Evolutionary conservation across 2,329 filamentous ascomycete species (phyloP), one percentile per base, ranked within the genome.

Genomic region (Arachnomyces sp.): DNA sequence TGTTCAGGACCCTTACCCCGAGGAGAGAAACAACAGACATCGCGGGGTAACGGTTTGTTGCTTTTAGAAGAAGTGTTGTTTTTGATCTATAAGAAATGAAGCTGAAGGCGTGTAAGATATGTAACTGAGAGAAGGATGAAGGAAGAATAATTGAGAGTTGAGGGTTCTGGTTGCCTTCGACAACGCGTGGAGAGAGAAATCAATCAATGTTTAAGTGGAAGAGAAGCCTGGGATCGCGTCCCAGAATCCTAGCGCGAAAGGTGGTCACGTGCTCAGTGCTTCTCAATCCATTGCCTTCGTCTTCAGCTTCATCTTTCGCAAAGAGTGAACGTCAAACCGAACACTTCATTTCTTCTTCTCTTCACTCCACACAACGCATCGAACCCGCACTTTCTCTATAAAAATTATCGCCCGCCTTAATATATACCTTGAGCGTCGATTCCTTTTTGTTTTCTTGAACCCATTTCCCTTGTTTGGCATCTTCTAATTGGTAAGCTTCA

Each of bases 11-110:
- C 67, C 92, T 86, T 57, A 98, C 92, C 60, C 90, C 90, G 52
- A 98, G 79, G 44, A 98, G 81, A 53, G 89, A 94, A 49, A 98
- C 89, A 60, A 95, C 86, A 61, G 92, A 95, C 92, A 95, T 95
- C 51, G 61, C 76, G 69, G 44, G 51, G 47, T 39, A 46, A 45
- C 17, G 42, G 49, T 15, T 42, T 45, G 34, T 47, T 48, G 42
- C 43, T 48, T 38, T 48, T 51, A 39, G 44, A 44, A 28, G 52
- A 51, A 31, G 49, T 44, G 31, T 44, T 50, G 37, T 45, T 25
- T 25, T 25, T 9, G 21, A 25, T 5, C 9, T 25, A 5, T 5
- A 25, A 25, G 21, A 35, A 21, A 35, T 7, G 33, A 35, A 14
- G 33, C 12, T 35, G 33, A 35, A 17, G 33, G 33, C 8, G 14